Conservation (phyloP, 768 basidiomycete species). For the Paxillus rubicundulus region DNA sequence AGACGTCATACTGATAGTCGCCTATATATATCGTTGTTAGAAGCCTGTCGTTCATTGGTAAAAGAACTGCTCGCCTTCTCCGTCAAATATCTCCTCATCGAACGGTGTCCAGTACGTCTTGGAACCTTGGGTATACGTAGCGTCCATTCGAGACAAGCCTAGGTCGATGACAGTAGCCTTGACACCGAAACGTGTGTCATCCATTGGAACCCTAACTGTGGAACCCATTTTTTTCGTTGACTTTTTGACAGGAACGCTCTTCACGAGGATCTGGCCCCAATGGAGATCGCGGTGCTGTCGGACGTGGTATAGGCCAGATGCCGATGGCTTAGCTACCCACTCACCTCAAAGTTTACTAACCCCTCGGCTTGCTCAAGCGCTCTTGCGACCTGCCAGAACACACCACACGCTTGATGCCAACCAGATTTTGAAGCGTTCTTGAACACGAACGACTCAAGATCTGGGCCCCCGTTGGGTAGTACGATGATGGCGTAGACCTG, state of each 20-base stretch:
- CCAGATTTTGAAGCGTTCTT: constrained; percentile 48
- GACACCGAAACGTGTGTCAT: constrained; percentile 63
- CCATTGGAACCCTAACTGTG: constrained; percentile 52
- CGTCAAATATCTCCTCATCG: constrained; percentile 89
- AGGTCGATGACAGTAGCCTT: constrained; percentile 89
- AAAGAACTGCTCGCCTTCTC: constrained; percentile 61
- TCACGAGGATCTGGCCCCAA: constrained; percentile 93
- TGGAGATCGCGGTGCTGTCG: constrained; percentile 96
- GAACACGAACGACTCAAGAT: constrained; percentile 85
- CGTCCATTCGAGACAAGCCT: constrained; percentile 84
- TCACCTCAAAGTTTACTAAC: constrained; percentile 83
- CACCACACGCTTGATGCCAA: constrained; percentile 86
- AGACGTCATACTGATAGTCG: constrained; percentile 93
- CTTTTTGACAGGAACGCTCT: constrained; percentile 42
- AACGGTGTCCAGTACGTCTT: constrained; percentile 73
- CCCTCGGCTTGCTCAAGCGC: constrained; percentile 79
- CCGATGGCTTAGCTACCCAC: constrained; percentile 14
- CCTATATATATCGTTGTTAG: constrained; percentile 41
- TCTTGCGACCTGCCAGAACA: constrained; percentile 89
- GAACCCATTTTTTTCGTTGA: constrained; percentile 29
- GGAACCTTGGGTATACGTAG: constrained; percentile 44
- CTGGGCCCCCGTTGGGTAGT: constrained; percentile 85
- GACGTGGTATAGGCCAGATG: neutral
- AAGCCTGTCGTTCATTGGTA: neutral
- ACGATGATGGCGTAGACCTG: constrained; percentile 91